Evolutionary conservation across 768 basidiomycete genomes (phyloP), one percentile per base, ranked within the genome.

Genomic region (Boletus patriciae): DNA sequence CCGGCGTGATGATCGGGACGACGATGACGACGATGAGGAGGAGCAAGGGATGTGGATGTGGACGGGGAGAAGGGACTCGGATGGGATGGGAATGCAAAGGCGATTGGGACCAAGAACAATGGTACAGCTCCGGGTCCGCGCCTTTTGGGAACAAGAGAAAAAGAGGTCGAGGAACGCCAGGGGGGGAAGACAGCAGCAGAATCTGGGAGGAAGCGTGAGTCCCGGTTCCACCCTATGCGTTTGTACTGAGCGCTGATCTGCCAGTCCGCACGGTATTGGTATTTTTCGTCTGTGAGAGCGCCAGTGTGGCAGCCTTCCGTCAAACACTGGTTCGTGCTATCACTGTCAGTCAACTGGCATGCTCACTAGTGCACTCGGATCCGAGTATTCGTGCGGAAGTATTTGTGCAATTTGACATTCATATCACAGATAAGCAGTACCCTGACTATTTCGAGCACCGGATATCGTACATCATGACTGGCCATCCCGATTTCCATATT

Each of bases 141-240:
- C 19, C 8, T 18, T 12, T 27, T 21, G 27, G 23, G 23, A 25
- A 58, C 6, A 31, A n/a, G 34, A 27, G n/a, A 7, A 3, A 7
- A 11, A 12, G 29, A n/a, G 13, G 23, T 18, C 6, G 27, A 29
- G 8, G 29, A 29, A 29, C 29, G 29, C 9, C 29, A 9, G 29
- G 29, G 29, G 10, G 29, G 23, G 33, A 45, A 40, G 75, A 70
- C 34, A 83, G 78, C 33, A 79, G 76, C 65, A 77, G 74, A 52
- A 75, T 90, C 50, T 90, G 88, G 88, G 80, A 84, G 56, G 78
- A 83, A 62, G 88, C 88, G 88, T 90, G 66, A 73, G 87, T 77
- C 34, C 27, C 12, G 12, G 3, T 16, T 21, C 21, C 46, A 19
- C 25, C 46, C 33, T 62, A 3, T 21, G 16, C 50, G 48, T 31